A percentile compares a stretch with the other conserved stretches of the same genome.
Conservation (phyloP, 2,329 filamentous ascomycete species). For the Emergomyces pasteurianus region DNA sequence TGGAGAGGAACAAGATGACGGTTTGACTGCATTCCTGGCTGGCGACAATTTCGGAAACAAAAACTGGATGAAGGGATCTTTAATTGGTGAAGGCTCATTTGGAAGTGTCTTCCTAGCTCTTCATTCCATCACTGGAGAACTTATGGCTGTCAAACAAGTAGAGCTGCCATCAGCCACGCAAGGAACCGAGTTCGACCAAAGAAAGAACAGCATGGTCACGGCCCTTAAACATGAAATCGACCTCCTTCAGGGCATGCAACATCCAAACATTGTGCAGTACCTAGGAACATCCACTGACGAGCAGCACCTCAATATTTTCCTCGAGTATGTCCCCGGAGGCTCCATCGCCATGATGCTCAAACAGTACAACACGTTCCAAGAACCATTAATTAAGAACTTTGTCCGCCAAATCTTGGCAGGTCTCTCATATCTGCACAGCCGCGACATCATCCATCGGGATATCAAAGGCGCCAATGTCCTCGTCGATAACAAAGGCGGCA, state of each 20-base stretch:
- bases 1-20: constrained; percentile 82
- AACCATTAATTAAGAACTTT: constrained; percentile 90
- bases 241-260: constrained; percentile 82
- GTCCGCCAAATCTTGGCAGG: constrained; percentile 90
- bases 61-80: constrained; percentile 98
- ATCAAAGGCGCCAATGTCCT: constrained; percentile 99
- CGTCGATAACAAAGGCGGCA: constrained; percentile 96
- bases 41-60: constrained; percentile 92
- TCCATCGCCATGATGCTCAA: constrained; percentile 98
- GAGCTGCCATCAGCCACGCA: constrained; percentile 74
- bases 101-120: constrained; percentile 90
- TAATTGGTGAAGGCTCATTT: constrained; percentile 95
- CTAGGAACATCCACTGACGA: constrained; percentile 87
- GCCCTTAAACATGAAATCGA: constrained; percentile 94
- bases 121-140: constrained; percentile 89
- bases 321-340: constrained; percentile 95
- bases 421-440: constrained; percentile 82
- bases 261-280: constrained; percentile 96
- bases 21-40: constrained; percentile 77
- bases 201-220: constrained; percentile 97
- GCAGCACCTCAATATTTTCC: constrained; percentile 95
- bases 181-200: constrained; percentile 66
- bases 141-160: constrained; percentile 97
- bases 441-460: constrained; percentile 94
- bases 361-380: constrained; percentile 89